Percentiles rank a stretch among this genome's conserved stretches.
These are phyloP conservation scores for Angomonas desouzai DNA, from an alignment of 208 protist genomes.

Conservation along the genomic window DNA sequence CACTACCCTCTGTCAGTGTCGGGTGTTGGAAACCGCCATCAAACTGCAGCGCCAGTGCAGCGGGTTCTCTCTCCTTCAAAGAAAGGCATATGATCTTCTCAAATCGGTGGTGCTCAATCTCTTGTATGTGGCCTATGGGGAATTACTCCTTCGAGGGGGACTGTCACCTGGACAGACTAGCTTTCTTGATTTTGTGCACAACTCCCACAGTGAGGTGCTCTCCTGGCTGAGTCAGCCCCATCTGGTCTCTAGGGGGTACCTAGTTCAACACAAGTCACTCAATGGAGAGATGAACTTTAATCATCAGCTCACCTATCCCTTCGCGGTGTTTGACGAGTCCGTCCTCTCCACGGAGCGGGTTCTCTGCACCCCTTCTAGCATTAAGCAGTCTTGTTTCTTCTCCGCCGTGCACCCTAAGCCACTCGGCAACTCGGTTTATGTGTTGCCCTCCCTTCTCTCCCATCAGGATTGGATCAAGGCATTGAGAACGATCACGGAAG, in stretches of 20 bases:
- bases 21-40: constrained; percentile 34
- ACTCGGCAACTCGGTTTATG: constrained; percentile 18
- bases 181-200: constrained; percentile 53
- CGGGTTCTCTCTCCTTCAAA: constrained; percentile 73
- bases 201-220: constrained; percentile 36
- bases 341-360: constrained; percentile 10
- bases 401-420: constrained; percentile 2
- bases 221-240: constrained; percentile 65
- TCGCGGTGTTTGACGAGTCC: constrained; percentile 4
- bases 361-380: not conserved
- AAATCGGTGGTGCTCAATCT: constrained; percentile 67
- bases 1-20: constrained; percentile 36
- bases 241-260: constrained; percentile 24
- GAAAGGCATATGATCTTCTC: constrained; percentile 64
- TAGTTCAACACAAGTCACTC: not conserved
- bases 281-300: not conserved
- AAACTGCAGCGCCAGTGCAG: constrained; percentile 50
- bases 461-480: not conserved
- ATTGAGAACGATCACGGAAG: not conserved
- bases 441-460: constrained; percentile 19
- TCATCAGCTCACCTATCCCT: constrained; percentile 9
- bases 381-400: constrained; percentile 2
- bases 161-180: constrained; percentile 11
- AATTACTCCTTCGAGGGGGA: constrained; percentile 57
- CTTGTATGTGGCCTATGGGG: constrained; percentile 67